Conservation (phyloP, 805 yeast species). For the Candida germanica region DNA sequence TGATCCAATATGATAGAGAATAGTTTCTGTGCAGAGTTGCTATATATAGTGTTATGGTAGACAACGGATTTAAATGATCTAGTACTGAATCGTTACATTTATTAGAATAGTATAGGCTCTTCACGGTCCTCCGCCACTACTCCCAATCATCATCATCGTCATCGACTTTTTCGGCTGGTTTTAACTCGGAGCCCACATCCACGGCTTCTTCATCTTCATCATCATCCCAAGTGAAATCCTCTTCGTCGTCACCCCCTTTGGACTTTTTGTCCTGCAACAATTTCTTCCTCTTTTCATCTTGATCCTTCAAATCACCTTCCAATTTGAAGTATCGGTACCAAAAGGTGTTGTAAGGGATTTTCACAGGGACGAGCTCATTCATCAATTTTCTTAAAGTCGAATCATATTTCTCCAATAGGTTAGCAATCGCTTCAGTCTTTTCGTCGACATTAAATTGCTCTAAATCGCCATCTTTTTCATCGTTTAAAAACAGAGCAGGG, state of each 20-base stretch:
- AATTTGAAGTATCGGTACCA: constrained; percentile 71
- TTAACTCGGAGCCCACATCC: constrained; percentile 13
- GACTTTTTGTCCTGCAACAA: constrained; percentile 47
- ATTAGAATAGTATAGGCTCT: no score
- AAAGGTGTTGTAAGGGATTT: constrained; percentile 56
- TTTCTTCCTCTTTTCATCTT: constrained; percentile 65
- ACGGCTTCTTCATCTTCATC: constrained; percentile 38
- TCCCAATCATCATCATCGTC: constrained; percentile 65
- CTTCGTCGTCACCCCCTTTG: constrained; percentile 42
- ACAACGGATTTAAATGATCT: background rate
- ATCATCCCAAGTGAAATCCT: constrained; percentile 51
- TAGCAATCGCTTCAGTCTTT: constrained; percentile 50
- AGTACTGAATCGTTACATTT: no score
- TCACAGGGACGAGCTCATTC: constrained; percentile 65
- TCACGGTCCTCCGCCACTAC: constrained; percentile 16
- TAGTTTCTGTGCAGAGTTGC: no score
- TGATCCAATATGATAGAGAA: no score
- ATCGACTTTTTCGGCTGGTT: constrained; percentile 1
- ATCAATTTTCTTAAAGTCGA: constrained; percentile 50
- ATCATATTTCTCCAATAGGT: constrained; percentile 45
- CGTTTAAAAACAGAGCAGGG: constrained; percentile 17
- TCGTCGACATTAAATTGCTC: constrained; percentile 41
- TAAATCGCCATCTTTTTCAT: constrained; percentile 6
- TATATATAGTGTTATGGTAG: no score
- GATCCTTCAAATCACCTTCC: constrained; percentile 50